Base-by-base conservation (phyloP, 371 early-diverging fungal species). In the Conidiobolus incongruus region DNA sequence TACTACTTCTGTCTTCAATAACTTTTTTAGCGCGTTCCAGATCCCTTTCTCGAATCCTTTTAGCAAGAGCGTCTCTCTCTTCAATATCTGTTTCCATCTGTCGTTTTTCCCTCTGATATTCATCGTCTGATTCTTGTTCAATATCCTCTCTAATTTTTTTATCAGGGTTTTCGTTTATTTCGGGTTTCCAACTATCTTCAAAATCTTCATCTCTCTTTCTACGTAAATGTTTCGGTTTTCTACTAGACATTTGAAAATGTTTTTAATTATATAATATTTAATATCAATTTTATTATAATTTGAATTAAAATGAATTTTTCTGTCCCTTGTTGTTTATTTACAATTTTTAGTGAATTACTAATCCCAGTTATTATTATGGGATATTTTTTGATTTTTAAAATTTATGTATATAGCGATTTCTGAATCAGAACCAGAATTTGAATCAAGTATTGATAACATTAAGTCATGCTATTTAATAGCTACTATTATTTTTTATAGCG, bases 61-160 rank as follows among this genome's bases (percentile, higher is more conserved):
- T 67, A 2, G 75, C 86, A 59, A 91, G 81, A 45, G 78, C 96
- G 50, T 92, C 92, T 43, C 90, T 72, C 52, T 94, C 95, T 47
- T 65, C 59, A 34, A 72, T 43, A 53, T 80, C 78, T 21, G 62
- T 49, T 29, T 73, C 67, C 7, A 72, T 62, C 36, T 74, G 78
- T 13, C 47, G 46, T 26, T 73, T 62, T 38, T 63, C 74, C 22
- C 56, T 58, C 35, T 62, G 55, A 19, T 50, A 44, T 37, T 69
- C 46, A 7, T 55, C 63, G 37, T 66, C 68, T 2, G 51, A 47
- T 40, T 53, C 62, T 30, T 32, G 31, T 32, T 6, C 16, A 39
- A 21, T n/a, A 30, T 26, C n/a, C 31, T 21, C 28, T 26, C 26
- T 26, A 26, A 26, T 8, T 26, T 26, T 16, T 50, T 49, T 20